Base-by-base conservation (phyloP, 176 grass and related monocot species). In the Stipa capillata region DNA sequence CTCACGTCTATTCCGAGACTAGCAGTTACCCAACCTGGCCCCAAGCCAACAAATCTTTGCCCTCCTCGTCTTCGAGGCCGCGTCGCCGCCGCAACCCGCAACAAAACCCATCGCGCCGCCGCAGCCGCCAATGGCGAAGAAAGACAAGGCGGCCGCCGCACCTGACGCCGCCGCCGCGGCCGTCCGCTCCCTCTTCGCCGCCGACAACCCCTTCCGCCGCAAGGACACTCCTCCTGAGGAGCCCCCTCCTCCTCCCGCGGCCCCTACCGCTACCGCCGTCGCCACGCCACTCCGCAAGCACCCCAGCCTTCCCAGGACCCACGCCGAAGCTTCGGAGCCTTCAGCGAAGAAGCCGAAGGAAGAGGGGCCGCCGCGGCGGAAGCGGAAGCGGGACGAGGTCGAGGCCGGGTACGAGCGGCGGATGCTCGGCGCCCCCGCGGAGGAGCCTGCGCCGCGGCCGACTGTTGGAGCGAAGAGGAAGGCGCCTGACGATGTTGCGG, bases 391-490 rank as follows among this genome's bases (percentile, higher is more conserved):
- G 85, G 91, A 85, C 54, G 81, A 90, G 73, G 11, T 87, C 13
- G 84, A 85, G 45, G 52, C 82, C 13, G 72, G 36, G 44, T 49
- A 44, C 72, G 82, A 55, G 80, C 24, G 63, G 2, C 55, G 55
- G 32, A 39, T 4, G 57, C 36, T 40, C 70, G 82, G 82, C 18
- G 41, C 34, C 3, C n/a, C 31, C 17, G 8, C 17, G 7, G 58
- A 85, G 86, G 37, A 72, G 18, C 35, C 42, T 15, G 27, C 61
- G 45, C 17, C 24, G 6, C 48, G 20, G 36, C 83, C 66, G 14
- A 29, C 51, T 1, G 74, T 95, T 47, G 92, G 90, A 0, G 63
- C 75, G 53, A 99, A 95, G 92, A 91, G 92, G 85, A 95, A 95
- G 79, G 83, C 83, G 50, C 87, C 83, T 1, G 81, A 93, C 45